These are phyloP conservation scores for Sphaerulina musiva DNA, from an alignment of 2,329 filamentous ascomycete species.

Conservation along the genomic window DNA sequence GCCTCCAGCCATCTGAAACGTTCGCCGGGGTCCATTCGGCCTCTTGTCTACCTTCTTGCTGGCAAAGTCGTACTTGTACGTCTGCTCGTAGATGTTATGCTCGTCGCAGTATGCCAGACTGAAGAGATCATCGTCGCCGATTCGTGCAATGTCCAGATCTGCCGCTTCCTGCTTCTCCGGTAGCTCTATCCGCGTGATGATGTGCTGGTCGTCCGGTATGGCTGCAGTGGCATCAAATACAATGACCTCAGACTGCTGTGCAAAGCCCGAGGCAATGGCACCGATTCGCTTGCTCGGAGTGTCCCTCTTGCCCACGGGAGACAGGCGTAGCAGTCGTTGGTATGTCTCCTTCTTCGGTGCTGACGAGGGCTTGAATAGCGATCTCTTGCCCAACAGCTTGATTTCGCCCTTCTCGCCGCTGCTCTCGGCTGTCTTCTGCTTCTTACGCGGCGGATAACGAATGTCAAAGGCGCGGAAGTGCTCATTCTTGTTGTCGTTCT, in stretches of 20 bases:
- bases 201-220: conserved; percentile 45
- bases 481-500: conserved; percentile 70
- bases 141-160: conserved; percentile 64
- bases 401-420: conserved; percentile 35
- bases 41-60: conserved; percentile 35
- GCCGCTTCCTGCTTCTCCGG: conserved; percentile 52
- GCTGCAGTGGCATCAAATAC: conserved; percentile 63
- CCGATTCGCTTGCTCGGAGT: conserved; percentile 59
- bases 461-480: conserved; percentile 75
- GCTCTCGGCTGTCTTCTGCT: conserved; percentile 31
- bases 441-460: conserved; percentile 46
- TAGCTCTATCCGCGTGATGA: conserved; percentile 50
- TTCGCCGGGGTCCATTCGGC: conserved; percentile 39
- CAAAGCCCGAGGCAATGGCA: conserved; percentile 70
- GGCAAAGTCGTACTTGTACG: conserved; percentile 48
- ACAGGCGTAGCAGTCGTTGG: conserved; percentile 53
- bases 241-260: conserved; percentile 66
- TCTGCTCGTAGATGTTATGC: conserved; percentile 63
- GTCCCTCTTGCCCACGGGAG: conserved; percentile 46
- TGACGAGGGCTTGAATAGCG: conserved; percentile 44
- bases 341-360: conserved; percentile 51
- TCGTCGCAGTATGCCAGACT: conserved; percentile 74
- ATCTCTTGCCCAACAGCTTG: conserved; percentile 45
- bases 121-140: conserved; percentile 55
- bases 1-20: conserved; percentile 39